phyloP scores from a whole-genome alignment of 2,329 filamentous ascomycete species.

The Ophiostoma himal-ulmi region DNA sequence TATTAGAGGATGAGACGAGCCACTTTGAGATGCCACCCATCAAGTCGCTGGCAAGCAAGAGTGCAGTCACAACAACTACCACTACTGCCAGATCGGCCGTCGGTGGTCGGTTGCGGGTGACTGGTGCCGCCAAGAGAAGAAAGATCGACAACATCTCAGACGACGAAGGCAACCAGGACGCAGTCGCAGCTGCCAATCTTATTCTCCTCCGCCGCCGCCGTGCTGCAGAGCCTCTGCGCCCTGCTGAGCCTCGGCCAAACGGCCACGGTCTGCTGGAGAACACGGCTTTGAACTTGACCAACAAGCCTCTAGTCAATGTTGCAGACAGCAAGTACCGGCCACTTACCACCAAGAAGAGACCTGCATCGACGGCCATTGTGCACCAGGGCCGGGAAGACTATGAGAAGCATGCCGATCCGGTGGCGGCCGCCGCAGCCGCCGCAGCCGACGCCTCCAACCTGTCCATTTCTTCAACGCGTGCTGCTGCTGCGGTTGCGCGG shows the following conservation, averaged over 20 bases:
- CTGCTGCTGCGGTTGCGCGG: constrained; percentile 49
- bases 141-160: neutral
- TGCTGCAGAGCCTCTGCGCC: constrained; percentile 21
- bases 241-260: constrained; percentile 12
- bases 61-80: neutral
- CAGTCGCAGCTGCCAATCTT: neutral
- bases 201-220: constrained; percentile 20
- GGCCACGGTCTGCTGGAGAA: neutral
- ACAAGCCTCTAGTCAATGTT: neutral
- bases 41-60: neutral
- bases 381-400: neutral
- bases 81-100: neutral
- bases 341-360: neutral
- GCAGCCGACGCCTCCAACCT: constrained; percentile 34
- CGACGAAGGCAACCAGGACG: constrained; percentile 1
- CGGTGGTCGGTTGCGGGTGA: neutral
- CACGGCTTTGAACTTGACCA: neutral
- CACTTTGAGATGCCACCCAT: constrained; percentile 16
- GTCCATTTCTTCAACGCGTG: constrained; percentile 45
- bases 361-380: neutral
- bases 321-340: neutral
- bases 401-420: neutral
- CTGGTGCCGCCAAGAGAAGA: neutral
- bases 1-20: constrained; percentile 21
- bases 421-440: constrained; percentile 10